A percentile compares a stretch with the other conserved stretches of the same genome.
Evolutionary conservation across 768 basidiomycete species (phyloP).

Genomic region (Collybiopsis confluens): DNA sequence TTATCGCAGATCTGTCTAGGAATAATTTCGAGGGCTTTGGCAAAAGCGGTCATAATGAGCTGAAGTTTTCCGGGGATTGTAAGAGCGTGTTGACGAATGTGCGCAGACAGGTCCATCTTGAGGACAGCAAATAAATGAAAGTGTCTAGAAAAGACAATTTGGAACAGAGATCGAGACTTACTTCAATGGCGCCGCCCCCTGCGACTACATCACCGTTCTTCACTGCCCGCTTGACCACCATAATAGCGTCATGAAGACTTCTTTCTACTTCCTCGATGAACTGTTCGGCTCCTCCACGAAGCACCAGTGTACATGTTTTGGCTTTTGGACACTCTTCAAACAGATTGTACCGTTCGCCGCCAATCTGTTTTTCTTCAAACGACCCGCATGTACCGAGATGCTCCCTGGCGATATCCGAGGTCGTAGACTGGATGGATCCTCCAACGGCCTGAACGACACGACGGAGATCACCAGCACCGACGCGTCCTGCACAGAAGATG

Average conservation of each 20-base stretch:
- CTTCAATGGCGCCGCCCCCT: constrained; percentile 96
- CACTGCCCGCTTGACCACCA: constrained; percentile 99
- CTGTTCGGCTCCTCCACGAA: constrained; percentile 96
- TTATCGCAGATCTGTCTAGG: constrained; percentile 99
- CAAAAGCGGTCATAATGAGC: constrained; percentile 90
- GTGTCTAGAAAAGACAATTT: not conserved
- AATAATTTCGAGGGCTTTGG: constrained; percentile 95
- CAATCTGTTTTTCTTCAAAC: constrained; percentile 94
- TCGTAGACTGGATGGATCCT: constrained; percentile 91
- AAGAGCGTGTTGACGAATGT: constrained; percentile 85
- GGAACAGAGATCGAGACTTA: constrained; percentile 25
- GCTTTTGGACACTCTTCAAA: constrained; percentile 92
- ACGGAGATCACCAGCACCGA: constrained; percentile 83
- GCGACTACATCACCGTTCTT: constrained; percentile 96
- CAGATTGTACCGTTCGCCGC: constrained; percentile 93
- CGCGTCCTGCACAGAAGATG: constrained; percentile 98
- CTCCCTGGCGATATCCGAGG: constrained; percentile 84
- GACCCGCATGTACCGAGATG: constrained; percentile 91
- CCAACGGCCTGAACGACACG: constrained; percentile 96
- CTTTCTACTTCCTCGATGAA: constrained; percentile 98
- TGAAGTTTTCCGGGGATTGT: constrained; percentile 96
- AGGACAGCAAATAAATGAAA: not conserved
- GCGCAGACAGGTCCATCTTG: constrained; percentile 96
- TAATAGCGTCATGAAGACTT: constrained; percentile 96
- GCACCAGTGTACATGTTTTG: constrained; percentile 91